Evolutionary conservation across 345 rosid genomes (phyloP).

Genomic region (Pistacia atlantica): DNA sequence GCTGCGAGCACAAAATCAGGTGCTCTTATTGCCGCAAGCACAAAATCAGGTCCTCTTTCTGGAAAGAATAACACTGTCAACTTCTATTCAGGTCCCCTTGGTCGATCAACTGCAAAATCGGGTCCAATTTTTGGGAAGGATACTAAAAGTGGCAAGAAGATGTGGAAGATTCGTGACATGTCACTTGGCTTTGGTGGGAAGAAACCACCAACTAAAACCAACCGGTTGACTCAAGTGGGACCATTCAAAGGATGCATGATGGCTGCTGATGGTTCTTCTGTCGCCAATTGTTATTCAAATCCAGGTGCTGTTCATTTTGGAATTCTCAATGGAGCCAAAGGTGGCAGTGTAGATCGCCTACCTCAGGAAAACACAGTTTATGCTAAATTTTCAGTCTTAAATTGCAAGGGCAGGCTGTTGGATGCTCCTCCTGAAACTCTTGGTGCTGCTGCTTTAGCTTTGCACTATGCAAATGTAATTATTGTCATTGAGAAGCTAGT

Average conservation of each 20-base stretch:
- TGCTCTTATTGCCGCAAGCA: slow-evolving; percentile 37
- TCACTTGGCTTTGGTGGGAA: slow-evolving; percentile 42
- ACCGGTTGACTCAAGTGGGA: slow-evolving; percentile 72
- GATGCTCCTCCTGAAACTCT: slow-evolving; percentile 80
- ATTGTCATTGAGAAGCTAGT: slow-evolving; percentile 85
- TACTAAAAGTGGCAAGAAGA: slow-evolving; percentile 48
- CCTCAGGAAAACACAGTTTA: slow-evolving; percentile 19
- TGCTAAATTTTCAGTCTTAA: slow-evolving; percentile 36
- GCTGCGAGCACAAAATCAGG: slow-evolving; percentile 50
- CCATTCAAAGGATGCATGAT: slow-evolving; percentile 82
- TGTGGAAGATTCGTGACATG: slow-evolving; percentile 54
- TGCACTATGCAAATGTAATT: slow-evolving; percentile 95
- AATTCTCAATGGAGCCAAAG: slow-evolving; percentile 37
- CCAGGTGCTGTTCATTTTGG: slow-evolving; percentile 30
- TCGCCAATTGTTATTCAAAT: slow-evolving; percentile 40
- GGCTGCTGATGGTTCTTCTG: slow-evolving; percentile 40
- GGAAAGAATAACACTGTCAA: slow-evolving; percentile 40
- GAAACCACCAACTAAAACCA: slow-evolving; percentile 50
- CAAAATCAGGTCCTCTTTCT: slow-evolving; percentile 50
- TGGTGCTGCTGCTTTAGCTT: slow-evolving; percentile 85
- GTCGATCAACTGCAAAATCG: slow-evolving; percentile 52
- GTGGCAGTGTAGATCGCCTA: slow-evolving; percentile 34
- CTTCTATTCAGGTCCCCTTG: slow-evolving; percentile 73
- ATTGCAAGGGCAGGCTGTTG: slow-evolving; percentile 43
- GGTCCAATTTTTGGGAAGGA: slow-evolving; percentile 53